phyloP scores from a whole-genome alignment of 495 filamentous ascomycete genomes.

The Cudoniella acicularis region DNA sequence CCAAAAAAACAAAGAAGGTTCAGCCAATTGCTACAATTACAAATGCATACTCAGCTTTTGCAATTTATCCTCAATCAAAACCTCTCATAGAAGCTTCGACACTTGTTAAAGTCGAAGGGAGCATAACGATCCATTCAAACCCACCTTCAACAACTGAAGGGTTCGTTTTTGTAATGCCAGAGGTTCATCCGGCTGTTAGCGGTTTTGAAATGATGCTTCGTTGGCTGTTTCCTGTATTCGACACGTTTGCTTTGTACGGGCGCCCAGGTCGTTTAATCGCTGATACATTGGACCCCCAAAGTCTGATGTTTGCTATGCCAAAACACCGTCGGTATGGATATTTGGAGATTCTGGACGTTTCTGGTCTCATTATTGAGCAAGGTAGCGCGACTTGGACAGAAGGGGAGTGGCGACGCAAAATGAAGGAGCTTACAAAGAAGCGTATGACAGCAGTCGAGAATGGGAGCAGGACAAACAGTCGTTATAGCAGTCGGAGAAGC shows the following conservation, averaged over 20 bases:
- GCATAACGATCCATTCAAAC: slow-evolving; percentile 76
- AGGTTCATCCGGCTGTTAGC: slow-evolving; percentile 81
- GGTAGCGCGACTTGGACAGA: slow-evolving; percentile 81
- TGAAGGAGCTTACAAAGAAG: slow-evolving; percentile 87
- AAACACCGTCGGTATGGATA: slow-evolving; percentile 86
- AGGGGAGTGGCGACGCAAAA: slow-evolving; percentile 79
- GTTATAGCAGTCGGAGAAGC: slow-evolving; percentile 54
- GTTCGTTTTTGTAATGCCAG: slow-evolving; percentile 97
- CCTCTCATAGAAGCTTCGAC: slow-evolving; percentile 92
- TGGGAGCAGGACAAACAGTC: slow-evolving; percentile 47
- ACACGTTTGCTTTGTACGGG: slow-evolving; percentile 89
- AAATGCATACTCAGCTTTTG: slow-evolving; percentile 87
- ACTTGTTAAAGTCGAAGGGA: slow-evolving; percentile 89
- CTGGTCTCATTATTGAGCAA: slow-evolving; percentile 67
- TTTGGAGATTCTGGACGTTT: slow-evolving; percentile 82
- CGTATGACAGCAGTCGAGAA: slow-evolving; percentile 61
- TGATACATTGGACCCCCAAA: slow-evolving; percentile 77
- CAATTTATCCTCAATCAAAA: slow-evolving; percentile 92
- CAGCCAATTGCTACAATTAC: slow-evolving; percentile 86
- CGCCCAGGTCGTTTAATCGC: slow-evolving; percentile 83
- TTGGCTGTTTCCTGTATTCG: slow-evolving; percentile 90
- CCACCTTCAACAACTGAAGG: slow-evolving; percentile 75
- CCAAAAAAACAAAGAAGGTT: slow-evolving; percentile 89
- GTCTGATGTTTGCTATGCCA: slow-evolving; percentile 98
- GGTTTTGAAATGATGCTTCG: slow-evolving; percentile 97